Conservation (phyloP, 495 filamentous ascomycete species). For the Podospora fimiseda region DNA sequence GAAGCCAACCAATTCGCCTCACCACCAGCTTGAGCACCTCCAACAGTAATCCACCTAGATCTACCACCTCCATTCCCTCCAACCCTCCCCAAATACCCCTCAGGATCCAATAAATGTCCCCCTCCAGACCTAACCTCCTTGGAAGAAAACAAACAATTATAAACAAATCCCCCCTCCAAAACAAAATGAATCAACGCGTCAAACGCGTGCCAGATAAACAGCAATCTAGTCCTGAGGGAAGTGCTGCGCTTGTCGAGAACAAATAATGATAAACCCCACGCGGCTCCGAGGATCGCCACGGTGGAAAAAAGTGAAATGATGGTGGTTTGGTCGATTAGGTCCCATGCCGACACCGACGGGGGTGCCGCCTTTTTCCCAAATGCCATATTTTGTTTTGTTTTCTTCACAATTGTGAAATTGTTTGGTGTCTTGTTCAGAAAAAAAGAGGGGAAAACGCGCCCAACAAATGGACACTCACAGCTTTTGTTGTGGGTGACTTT, state of each 20-base stretch:
- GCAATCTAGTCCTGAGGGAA: constrained; percentile 48
- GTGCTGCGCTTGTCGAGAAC: constrained; percentile 31
- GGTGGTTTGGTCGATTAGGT: constrained; percentile 49
- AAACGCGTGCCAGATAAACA: constrained; percentile 95
- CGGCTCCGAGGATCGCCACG: constrained; percentile 40
- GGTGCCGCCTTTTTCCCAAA: constrained; percentile 5
- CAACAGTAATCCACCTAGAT: constrained; percentile 44
- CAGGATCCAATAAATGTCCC: constrained; percentile 33
- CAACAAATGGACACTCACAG: too few species aligned
- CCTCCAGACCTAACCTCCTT: constrained; percentile 21
- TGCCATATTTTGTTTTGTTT: neutral
- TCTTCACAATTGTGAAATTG: neutral
- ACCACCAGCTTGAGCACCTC: constrained; percentile 65
- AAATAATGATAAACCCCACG: constrained; percentile 39
- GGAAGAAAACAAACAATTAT: constrained; percentile 75
- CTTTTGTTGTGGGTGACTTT: neutral
- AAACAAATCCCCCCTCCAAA: constrained; percentile 86
- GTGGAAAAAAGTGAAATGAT: constrained; percentile 47
- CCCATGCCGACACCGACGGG: constrained; percentile 33
- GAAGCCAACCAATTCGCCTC: constrained; percentile 53
- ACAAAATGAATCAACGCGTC: constrained; percentile 83
- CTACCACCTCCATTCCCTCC: neutral
- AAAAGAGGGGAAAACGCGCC: neutral
- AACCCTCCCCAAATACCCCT: constrained; percentile 33
- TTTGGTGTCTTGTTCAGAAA: too few species aligned